Evolutionary conservation across 768 basidiomycete species (phyloP), one percentile per base, ranked within the genome.

Genomic region (Gelatoporia subvermispora): DNA sequence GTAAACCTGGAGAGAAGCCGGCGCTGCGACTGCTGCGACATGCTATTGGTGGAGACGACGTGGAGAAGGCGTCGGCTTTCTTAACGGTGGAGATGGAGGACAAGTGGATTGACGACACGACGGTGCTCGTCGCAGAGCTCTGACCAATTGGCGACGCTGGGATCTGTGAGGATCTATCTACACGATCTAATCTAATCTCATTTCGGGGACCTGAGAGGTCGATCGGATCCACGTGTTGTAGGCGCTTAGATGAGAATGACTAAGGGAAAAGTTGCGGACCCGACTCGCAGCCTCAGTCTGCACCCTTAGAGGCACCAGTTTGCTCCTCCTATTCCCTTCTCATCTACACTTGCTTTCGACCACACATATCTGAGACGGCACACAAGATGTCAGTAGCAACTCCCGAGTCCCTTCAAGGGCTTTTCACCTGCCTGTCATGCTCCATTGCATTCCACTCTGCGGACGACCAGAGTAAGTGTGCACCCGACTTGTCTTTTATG

Each of bases 341-440:
- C 28, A 13, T 31, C 5, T 13, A 31, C 28, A 5, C n/a, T n/a
- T n/a, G n/a, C n/a, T n/a, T n/a, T n/a, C n/a, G n/a, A n/a, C n/a
- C n/a, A n/a, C n/a, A n/a, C n/a, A n/a, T n/a, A n/a, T n/a, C n/a
- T n/a, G n/a, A n/a, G n/a, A n/a, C n/a, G n/a, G n/a, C n/a, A 8
- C 37, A 8, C 13, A 47, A 55, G 41, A 41, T 55, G 15, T 41
- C 43, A 5, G 43, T 41, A n/a, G 44, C 40, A 5, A 47, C 46
- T 7, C 47, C 50, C 11, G 50, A 45, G 2, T 28, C 47, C 5
- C 47, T 48, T 15, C 28, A 36, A 1, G 41, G 41, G 11, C 63
- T 90, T 16, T 94, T 87, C 65, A 92, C 94, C 43, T 99, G 96
- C 57, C 72, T 94, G 13, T 89, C 91, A 54, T 99, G 96, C 67